phyloP scores from a whole-genome alignment of 1,284 basidiomycete species.

The Pterulicium gracile region DNA sequence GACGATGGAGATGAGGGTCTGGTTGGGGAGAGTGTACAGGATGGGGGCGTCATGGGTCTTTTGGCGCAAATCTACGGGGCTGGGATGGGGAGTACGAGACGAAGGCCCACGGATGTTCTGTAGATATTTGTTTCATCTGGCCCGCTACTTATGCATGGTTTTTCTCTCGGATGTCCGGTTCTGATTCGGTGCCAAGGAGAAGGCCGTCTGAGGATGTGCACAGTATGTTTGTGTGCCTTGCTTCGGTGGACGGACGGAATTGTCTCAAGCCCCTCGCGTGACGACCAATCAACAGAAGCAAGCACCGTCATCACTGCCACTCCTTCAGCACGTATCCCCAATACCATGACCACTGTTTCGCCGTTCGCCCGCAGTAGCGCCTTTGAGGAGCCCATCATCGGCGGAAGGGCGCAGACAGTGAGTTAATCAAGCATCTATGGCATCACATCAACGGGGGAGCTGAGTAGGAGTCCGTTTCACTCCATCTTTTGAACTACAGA shows the following conservation, averaged over 20 bases:
- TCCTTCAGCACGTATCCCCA: too few species aligned
- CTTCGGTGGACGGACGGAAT: too few species aligned
- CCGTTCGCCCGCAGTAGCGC: constrained; percentile 70
- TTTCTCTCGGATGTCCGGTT: too few species aligned
- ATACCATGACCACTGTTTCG: constrained; percentile 53
- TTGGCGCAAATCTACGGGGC: constrained; percentile 67
- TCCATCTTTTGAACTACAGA: constrained; percentile 41
- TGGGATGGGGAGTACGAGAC: background rate
- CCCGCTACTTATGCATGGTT: background rate
- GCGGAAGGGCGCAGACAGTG: constrained; percentile 75
- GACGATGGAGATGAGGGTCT: constrained; percentile 37
- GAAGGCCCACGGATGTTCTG: background rate
- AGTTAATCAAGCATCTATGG: too few species aligned
- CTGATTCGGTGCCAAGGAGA: too few species aligned
- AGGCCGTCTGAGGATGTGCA: too few species aligned
- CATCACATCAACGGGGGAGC: too few species aligned
- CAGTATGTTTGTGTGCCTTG: too few species aligned
- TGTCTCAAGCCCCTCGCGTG: too few species aligned
- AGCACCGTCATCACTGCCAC: too few species aligned
- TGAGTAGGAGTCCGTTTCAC: too few species aligned
- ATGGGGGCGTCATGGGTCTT: constrained; percentile 65
- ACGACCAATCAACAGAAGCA: too few species aligned
- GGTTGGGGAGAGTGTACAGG: constrained; percentile 46
- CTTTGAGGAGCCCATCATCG: constrained; percentile 63
- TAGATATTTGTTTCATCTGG: background rate